A percentile compares a stretch with the other conserved stretches of the same genome.
These are phyloP conservation scores for Monosporascus sp. DNA, from an alignment of 2,329 filamentous ascomycete species.

Conservation along the genomic window DNA sequence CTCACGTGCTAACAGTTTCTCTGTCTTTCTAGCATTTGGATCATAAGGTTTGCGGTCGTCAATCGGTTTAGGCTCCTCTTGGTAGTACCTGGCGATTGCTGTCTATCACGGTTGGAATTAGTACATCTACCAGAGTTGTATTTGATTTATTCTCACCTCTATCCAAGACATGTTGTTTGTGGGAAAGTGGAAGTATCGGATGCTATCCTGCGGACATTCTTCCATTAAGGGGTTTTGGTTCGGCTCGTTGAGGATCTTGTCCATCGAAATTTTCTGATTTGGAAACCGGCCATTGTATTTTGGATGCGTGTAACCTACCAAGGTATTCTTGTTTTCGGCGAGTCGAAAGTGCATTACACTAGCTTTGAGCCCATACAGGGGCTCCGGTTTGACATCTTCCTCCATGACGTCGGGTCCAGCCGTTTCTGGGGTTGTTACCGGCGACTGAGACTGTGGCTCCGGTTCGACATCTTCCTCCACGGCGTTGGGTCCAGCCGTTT, in stretches of 20 bases:
- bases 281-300: not conserved
- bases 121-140: not conserved
- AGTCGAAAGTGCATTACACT: not conserved
- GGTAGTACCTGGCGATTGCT: constrained; percentile 6
- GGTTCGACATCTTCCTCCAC: not conserved
- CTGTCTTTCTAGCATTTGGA: not conserved
- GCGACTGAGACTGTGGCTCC: not conserved
- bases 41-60: not conserved
- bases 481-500: not conserved
- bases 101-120: not conserved
- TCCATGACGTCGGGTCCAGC: not conserved
- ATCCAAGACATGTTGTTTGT: constrained; percentile 8
- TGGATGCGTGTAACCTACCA: not conserved
- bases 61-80: not conserved
- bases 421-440: not conserved
- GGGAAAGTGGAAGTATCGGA: constrained; percentile 8
- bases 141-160: constrained; percentile 1
- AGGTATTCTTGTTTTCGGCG: not conserved
- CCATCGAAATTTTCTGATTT: constrained; percentile 5
- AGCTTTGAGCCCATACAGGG: not conserved
- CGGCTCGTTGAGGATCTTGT: not conserved
- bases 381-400: not conserved
- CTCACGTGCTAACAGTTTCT: constrained; percentile 3
- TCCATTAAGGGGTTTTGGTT: constrained; percentile 1
- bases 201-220: not conserved